phyloP scores from a whole-genome alignment of 768 basidiomycete genomes.

The Xanthoconium stramineum region DNA sequence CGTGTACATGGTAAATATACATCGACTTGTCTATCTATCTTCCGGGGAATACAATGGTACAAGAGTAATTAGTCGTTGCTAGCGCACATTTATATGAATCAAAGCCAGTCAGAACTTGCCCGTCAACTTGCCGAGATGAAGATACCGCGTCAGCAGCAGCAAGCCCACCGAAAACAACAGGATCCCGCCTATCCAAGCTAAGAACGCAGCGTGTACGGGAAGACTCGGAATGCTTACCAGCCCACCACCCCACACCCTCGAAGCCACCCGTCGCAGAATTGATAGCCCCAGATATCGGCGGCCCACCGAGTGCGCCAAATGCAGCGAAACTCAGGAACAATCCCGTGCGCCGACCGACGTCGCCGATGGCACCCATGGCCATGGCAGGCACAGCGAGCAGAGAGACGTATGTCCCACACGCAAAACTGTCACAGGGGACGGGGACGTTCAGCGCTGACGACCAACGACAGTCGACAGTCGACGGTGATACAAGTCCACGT shows the following conservation, averaged over 20 bases:
- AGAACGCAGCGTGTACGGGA: not conserved
- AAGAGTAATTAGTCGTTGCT: too few species aligned
- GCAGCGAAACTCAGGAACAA: slow-evolving; percentile 61
- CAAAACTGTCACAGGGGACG: slow-evolving; percentile 38
- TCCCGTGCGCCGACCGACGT: slow-evolving; percentile 64
- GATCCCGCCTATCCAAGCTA: slow-evolving; percentile 27
- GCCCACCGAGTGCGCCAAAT: slow-evolving; percentile 62
- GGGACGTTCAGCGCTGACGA: not conserved
- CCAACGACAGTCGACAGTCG: fast-evolving
- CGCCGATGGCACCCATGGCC: slow-evolving; percentile 54
- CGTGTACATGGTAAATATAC: too few species aligned
- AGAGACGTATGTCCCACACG: slow-evolving; percentile 60
- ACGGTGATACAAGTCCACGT: slow-evolving; percentile 8
- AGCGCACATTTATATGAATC: too few species aligned
- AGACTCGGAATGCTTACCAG: slow-evolving; percentile 25
- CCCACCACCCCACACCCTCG: slow-evolving; percentile 36
- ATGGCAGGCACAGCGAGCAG: slow-evolving; percentile 56
- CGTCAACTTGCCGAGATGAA: slow-evolving; percentile 38
- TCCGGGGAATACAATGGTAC: too few species aligned
- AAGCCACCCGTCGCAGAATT: slow-evolving; percentile 49
- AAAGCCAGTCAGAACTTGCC: slow-evolving; percentile 38
- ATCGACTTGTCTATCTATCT: too few species aligned
- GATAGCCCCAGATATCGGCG: slow-evolving; percentile 74
- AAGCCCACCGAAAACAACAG: slow-evolving; percentile 42
- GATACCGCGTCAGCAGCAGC: slow-evolving; percentile 38